Evolutionary conservation across 2,329 filamentous ascomycete species (phyloP), one percentile per base, ranked within the genome.

Genomic region (Verruconis gallopava): DNA sequence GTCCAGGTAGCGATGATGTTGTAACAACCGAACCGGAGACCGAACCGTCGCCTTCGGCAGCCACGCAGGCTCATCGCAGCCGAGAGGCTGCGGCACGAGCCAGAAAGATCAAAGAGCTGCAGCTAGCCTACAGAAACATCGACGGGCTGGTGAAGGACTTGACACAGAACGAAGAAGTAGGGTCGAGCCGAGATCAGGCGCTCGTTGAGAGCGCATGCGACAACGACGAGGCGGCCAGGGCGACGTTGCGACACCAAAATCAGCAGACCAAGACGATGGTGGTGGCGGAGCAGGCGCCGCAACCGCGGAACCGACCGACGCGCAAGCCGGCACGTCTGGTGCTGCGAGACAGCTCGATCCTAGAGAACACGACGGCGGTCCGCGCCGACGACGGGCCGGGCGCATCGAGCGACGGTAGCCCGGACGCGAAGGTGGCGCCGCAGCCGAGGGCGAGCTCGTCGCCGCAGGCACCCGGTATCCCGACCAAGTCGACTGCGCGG

Each of bases 261-360:
- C 25, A n/a, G 9, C n/a, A 9, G 25, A 30, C 25, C 6, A 30
- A 30, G 25, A 30, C 25, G 14, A 42, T 42, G 40, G 20, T 42
- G 5, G 40, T 42, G 14, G 40, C 40, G 36, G 40, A 42, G 15
- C 40, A 42, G 13, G 33, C 33, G 21, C 40, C 40, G 6, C 4
- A 35, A 13, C 40, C 30, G 6, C 32, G 40, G 2, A 33, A 33
- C 13, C 18, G 33, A 18, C 18, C 30, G 18, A 14, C 36, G n/a
- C 19, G 33, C 12, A 42, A 36, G 19, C 40, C 40, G 2, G 40
- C 28, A 12, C 28, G 19, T 14, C 19, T 42, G 3, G 5, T 42
- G 18, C 20, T 42, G 30, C 17, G 40, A 21, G 32, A 33, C 6
- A 30, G 40, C 3, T 20, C 17, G 4, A 21, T 20, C 15, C 19